Conservation (phyloP, 176 grass and related monocot genomes). For the Oryza meyeriana region DNA sequence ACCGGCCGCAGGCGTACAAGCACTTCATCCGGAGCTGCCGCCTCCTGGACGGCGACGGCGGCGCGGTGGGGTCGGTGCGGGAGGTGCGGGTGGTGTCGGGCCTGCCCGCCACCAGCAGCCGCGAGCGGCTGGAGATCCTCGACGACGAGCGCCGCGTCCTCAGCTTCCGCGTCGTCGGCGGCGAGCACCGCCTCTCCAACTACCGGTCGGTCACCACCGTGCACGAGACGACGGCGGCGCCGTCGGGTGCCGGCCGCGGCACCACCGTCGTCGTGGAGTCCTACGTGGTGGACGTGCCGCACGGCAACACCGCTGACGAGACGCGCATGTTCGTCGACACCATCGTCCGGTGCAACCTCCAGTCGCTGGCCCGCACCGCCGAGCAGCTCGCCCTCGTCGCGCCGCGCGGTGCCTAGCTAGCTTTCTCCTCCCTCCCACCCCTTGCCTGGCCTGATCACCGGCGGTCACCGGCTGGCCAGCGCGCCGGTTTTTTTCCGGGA, state of each 20-base stretch:
- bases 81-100: slow-evolving; percentile 75
- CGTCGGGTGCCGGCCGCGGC: not conserved
- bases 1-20: slow-evolving; percentile 87
- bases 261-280: slow-evolving; percentile 61
- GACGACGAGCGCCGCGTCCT: slow-evolving; percentile 91
- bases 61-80: slow-evolving; percentile 66
- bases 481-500: slow-evolving; percentile 10
- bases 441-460: not conserved
- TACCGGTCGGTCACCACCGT: slow-evolving; percentile 80
- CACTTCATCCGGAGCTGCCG: slow-evolving; percentile 79
- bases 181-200: slow-evolving; percentile 91
- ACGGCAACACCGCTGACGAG: slow-evolving; percentile 70
- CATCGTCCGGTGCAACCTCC: slow-evolving; percentile 79
- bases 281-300: slow-evolving; percentile 73
- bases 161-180: slow-evolving; percentile 88
- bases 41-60: slow-evolving; percentile 43
- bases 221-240: slow-evolving; percentile 20
- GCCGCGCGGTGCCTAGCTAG: not conserved
- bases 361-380: slow-evolving; percentile 68
- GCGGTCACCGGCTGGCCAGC: not conserved
- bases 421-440: not conserved
- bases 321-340: slow-evolving; percentile 74
- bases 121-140: slow-evolving; percentile 86
- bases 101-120: slow-evolving; percentile 76
- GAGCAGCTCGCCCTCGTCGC: slow-evolving; percentile 37